Percentiles rank a stretch among this genome's conserved stretches.
Conservation (phyloP, 177 flowering plant genomes). For the Vitis hybrid region DNA sequence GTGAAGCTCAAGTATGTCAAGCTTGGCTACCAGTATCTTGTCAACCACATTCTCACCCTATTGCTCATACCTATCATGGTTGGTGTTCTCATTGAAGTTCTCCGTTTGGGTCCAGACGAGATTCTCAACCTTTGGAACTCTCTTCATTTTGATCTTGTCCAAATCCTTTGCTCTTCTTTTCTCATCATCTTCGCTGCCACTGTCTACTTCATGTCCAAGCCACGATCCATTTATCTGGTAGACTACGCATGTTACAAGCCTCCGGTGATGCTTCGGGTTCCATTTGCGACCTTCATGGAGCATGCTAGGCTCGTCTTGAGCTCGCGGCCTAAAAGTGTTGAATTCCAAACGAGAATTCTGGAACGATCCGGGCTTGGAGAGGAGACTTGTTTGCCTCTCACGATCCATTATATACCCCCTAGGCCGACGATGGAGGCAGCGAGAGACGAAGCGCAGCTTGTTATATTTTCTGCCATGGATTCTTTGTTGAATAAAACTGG, state of each 20-base stretch:
- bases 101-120: conserved; percentile 47
- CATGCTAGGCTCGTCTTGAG: conserved; percentile 43
- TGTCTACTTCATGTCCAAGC: conserved; percentile 71
- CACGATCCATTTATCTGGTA: conserved; percentile 56
- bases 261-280: conserved; percentile 58
- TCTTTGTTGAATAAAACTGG: conserved; percentile 45
- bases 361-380: conserved; percentile 67
- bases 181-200: conserved; percentile 46
- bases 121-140: conserved; percentile 39
- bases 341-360: conserved; percentile 63
- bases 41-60: conserved; percentile 52
- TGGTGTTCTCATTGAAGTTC: conserved; percentile 27
- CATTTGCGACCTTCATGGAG: conserved; percentile 70
- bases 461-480: conserved; percentile 57
- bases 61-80: conserved; percentile 51
- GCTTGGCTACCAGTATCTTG: conserved; percentile 62
- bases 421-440: conserved; percentile 50
- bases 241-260: conserved; percentile 73
- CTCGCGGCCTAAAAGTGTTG: conserved; percentile 48
- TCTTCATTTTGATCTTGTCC: conserved; percentile 44
- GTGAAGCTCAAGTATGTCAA: conserved; percentile 66
- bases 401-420: conserved; percentile 63
- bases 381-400: conserved; percentile 63
- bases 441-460: conserved; percentile 50
- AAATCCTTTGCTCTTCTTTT: conserved; percentile 43